These are phyloP conservation scores for Podila horticola DNA, from an alignment of 192 early-diverging fungal species.

Conservation along the genomic window DNA sequence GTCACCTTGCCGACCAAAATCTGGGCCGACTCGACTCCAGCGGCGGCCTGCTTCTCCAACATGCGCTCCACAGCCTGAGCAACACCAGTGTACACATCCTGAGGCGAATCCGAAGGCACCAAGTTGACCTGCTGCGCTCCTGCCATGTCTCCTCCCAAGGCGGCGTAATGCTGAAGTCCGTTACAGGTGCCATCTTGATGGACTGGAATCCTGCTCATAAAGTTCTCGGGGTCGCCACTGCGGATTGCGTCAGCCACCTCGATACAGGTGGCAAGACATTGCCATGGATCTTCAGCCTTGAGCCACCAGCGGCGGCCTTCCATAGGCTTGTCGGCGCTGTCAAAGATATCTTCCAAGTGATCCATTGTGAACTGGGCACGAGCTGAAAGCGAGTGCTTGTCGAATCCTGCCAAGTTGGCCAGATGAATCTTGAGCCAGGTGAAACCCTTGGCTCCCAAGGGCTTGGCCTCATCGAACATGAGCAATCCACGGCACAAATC, in stretches of 20 bases:
- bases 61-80: conserved; percentile 76
- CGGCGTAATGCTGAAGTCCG: conserved; percentile 98
- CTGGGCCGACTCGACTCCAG: conserved; percentile 69
- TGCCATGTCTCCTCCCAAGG: conserved; percentile 89
- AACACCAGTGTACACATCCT: conserved; percentile 94
- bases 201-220: conserved; percentile 80
- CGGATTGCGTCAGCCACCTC: conserved; percentile 82
- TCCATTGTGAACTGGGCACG: conserved; percentile 79
- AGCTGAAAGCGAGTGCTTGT: conserved; percentile 92
- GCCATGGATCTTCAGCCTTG: conserved; percentile 91
- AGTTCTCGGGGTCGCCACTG: conserved; percentile 76
- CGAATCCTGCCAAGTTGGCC: conserved; percentile 90
- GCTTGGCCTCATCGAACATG: conserved; percentile 82
- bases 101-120: conserved; percentile 81
- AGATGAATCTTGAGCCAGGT: conserved; percentile 96
- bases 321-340: conserved; percentile 86
- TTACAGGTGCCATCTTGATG: conserved; percentile 99
- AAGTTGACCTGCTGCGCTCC: conserved; percentile 94
- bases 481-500: conserved; percentile 95
- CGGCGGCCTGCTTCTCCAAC: conserved; percentile 74
- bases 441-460: conserved; percentile 82
- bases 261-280: conserved; percentile 90
- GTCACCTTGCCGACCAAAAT: conserved; percentile 77
- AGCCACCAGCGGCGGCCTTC: conserved; percentile 89
- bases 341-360: conserved; percentile 81